Conservation (phyloP, 805 yeast species). For the Yamadazyma takamatsuzukensis region DNA sequence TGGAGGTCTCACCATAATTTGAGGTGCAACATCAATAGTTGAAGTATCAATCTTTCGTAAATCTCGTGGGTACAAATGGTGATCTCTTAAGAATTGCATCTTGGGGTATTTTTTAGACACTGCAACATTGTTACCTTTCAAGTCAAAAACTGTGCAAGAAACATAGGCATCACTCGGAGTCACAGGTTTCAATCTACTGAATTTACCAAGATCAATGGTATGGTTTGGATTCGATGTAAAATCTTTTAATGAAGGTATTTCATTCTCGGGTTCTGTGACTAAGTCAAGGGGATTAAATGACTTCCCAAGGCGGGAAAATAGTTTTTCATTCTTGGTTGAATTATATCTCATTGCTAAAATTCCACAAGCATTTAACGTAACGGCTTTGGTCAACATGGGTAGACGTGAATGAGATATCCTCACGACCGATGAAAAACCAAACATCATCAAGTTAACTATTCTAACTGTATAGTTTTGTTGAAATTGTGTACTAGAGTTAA, state of each 20-base stretch:
- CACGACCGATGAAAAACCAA: too few species aligned
- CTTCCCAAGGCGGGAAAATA: too few species aligned
- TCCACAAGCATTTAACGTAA: too few species aligned
- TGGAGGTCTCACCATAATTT: slow-evolving; percentile 72
- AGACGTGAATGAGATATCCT: too few species aligned
- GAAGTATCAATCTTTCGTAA: slow-evolving; percentile 77
- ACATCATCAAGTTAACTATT: too few species aligned
- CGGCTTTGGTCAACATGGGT: too few species aligned
- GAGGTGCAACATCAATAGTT: slow-evolving; percentile 79
- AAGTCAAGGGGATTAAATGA: slow-evolving; percentile 10
- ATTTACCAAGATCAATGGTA: slow-evolving; percentile 7
- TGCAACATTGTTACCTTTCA: slow-evolving; percentile 61
- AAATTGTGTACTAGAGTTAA: too few species aligned
- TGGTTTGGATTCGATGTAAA: slow-evolving; percentile 14
- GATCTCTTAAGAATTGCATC: slow-evolving; percentile 63
- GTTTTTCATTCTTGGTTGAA: too few species aligned
- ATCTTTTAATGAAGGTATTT: slow-evolving; percentile 11
- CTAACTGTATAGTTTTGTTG: too few species aligned
- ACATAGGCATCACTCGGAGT: slow-evolving; percentile 51
- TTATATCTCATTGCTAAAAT: too few species aligned
- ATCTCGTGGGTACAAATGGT: slow-evolving; percentile 81
- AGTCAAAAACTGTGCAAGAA: slow-evolving; percentile 79
- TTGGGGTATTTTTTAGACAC: slow-evolving; percentile 73
- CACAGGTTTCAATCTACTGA: slow-evolving; percentile 33
- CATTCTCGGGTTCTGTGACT: slow-evolving; percentile 7